Base-by-base conservation (phyloP, 495 filamentous ascomycete species). In the Pyronema domesticum region DNA sequence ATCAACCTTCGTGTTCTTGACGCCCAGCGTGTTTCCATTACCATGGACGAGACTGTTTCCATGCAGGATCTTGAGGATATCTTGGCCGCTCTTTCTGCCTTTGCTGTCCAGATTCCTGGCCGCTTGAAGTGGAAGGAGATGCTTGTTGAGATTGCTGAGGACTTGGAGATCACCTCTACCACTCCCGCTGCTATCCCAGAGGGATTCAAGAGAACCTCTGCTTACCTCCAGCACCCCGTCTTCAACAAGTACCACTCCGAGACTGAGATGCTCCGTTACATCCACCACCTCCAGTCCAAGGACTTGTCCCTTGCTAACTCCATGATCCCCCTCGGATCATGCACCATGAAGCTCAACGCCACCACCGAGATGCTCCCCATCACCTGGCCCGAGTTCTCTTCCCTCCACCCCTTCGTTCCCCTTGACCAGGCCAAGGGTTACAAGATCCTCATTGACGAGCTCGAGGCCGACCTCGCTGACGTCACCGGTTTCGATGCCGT, bases 261-360 rank as follows among this genome's bases (percentile, higher is more conserved):
- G 69, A 95, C 91, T 2, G 86, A 95, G 67, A 77, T 98, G 66
- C 76, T 96, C 39, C 82, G 91, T 39, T 98, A 98, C 71, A 95
- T 96, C 53, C 78, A 86, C 59, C 86, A 94, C 68, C 76, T 98
- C 7, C 85, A 95, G 68, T 95, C 88, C 42, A 95, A 94, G 68
- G 91, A 98, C 67, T 73, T 98, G 5, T 96, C 93, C 14, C 74
- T 96, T 39, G 84, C 84, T 6, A 93, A 96, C 71, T 96, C 93
- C 9, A 98, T 98, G 91, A 98, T 98, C 58, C 89, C 91, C 6
- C 78, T 98, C n/a, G 91, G 91, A 30, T 96, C 93, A 14, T 98
- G 91, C 74, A 98, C 91, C 18, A 98, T 98, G 91, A 98, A 98
- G 75, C 80, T 98, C 43, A 98, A 98, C 65, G 87, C 85, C 54